These are phyloP conservation scores for Blumeria hordei DNA, from an alignment of 2,329 filamentous ascomycete species.

Conservation along the genomic window DNA sequence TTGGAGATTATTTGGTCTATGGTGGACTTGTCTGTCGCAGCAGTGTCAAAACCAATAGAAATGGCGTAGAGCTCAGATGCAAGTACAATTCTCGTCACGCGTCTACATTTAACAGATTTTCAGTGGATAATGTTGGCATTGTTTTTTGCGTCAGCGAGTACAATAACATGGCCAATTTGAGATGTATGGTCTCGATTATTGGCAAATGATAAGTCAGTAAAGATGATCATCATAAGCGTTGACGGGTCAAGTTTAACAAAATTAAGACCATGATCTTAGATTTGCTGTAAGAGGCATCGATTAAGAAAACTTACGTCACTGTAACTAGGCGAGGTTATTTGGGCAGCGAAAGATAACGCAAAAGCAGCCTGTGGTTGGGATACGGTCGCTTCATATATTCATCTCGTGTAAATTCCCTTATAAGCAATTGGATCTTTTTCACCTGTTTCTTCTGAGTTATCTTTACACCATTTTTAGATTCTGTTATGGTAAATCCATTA, in stretches of 20 bases:
- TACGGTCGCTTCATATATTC: neutral
- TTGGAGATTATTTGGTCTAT: neutral
- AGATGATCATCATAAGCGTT: neutral
- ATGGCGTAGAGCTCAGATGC: conserved; percentile 3
- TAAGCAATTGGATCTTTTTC: conserved; percentile 1
- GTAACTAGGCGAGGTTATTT: neutral
- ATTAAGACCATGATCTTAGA: neutral
- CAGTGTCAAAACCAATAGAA: conserved; percentile 2
- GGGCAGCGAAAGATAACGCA: conserved; percentile 1
- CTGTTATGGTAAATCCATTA: neutral
- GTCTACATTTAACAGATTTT: neutral
- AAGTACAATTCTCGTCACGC: conserved; percentile 4
- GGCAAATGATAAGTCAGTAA: neutral
- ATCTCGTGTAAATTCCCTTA: neutral
- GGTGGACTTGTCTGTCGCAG: neutral
- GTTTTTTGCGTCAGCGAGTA: neutral
- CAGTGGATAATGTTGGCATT: conserved; percentile 1
- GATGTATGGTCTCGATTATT: neutral
- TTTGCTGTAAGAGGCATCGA: neutral
- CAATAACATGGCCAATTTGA: neutral
- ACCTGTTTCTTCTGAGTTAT: neutral
- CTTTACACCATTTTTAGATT: neutral
- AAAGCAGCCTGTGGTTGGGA: conserved; percentile 4
- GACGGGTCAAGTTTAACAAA: neutral
- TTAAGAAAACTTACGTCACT: neutral